These are phyloP conservation scores for Croton setiger DNA, from an alignment of 441 rosid genomes.

Conservation along the genomic window DNA sequence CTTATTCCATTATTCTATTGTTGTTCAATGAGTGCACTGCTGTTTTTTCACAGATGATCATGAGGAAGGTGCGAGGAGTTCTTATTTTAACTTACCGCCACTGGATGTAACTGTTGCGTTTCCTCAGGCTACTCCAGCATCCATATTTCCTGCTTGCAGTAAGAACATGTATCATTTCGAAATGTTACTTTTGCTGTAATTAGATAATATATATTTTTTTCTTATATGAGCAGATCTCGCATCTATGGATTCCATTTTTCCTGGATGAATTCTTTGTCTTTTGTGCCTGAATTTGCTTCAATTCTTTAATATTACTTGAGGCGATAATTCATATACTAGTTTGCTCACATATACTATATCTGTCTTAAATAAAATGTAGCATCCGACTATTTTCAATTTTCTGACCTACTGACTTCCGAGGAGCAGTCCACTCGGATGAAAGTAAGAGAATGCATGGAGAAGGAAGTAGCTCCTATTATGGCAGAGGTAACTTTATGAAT, in stretches of 20 bases:
- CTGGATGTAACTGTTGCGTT: slow-evolving; percentile 79
- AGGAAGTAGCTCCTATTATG: slow-evolving; percentile 88
- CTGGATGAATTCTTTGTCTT: neutral
- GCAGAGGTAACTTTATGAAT: slow-evolving; percentile 46
- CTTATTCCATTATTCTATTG: neutral
- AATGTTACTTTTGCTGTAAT: neutral
- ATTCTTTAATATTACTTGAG: neutral
- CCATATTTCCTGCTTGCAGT: slow-evolving; percentile 80
- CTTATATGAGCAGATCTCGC: neutral
- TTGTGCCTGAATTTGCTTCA: neutral
- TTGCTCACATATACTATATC: neutral
- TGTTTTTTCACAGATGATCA: slow-evolving; percentile 33
- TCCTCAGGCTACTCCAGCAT: slow-evolving; percentile 94
- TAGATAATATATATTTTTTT: neutral
- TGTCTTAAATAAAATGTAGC: slow-evolving; percentile 37
- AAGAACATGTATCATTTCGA: slow-evolving; percentile 16
- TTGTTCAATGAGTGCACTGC: neutral
- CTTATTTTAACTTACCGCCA: slow-evolving; percentile 68
- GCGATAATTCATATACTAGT: neutral
- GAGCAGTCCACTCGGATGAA: slow-evolving; percentile 57
- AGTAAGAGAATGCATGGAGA: slow-evolving; percentile 86
- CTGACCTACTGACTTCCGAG: slow-evolving; percentile 73
- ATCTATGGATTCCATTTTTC: neutral
- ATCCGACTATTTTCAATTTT: slow-evolving; percentile 74
- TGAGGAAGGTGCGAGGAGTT: slow-evolving; percentile 41